Evolutionary conservation across 202 grass and related monocot genomes (phyloP).

Genomic region (Setaria italica): DNA sequence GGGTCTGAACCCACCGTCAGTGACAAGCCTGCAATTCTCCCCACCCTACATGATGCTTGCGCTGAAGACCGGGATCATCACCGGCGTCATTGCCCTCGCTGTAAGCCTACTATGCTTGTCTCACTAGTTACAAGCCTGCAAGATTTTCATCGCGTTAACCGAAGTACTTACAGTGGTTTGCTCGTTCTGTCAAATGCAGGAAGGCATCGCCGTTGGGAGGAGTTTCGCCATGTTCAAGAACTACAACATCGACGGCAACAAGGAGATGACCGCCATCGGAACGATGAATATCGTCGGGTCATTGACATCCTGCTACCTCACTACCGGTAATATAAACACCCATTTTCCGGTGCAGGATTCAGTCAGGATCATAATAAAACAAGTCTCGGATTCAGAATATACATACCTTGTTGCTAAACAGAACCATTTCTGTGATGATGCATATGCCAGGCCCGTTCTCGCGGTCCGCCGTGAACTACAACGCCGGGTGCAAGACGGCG

Average conservation of each 20-base stretch:
- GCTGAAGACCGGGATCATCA: conserved; percentile 84
- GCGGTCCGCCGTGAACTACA: conserved; percentile 91
- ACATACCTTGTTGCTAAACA: not conserved
- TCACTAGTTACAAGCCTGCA: not conserved
- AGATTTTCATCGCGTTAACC: not conserved
- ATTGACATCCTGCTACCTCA: conserved; percentile 88
- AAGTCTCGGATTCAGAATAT: not conserved
- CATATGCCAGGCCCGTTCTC: conserved; percentile 63
- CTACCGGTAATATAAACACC: conserved; percentile 54
- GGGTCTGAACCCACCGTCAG: conserved; percentile 77
- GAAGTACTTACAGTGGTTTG: not conserved
- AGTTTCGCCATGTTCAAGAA: conserved; percentile 96
- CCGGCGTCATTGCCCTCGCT: conserved; percentile 80
- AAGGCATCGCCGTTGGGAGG: conserved; percentile 90
- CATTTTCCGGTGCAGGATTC: not conserved
- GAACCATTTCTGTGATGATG: not conserved
- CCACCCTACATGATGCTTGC: conserved; percentile 75
- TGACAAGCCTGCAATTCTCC: conserved; percentile 67
- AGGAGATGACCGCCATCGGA: conserved; percentile 93
- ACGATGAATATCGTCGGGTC: conserved; percentile 89
- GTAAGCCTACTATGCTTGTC: conserved; percentile 43
- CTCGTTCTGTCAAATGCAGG: conserved; percentile 46
- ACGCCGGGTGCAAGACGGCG: conserved; percentile 92
- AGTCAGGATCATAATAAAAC: too few relatives aligned
- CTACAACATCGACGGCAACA: conserved; percentile 95